Base-by-base conservation (phyloP, 202 grass and related monocot species). In the Carex sylvatica region DNA sequence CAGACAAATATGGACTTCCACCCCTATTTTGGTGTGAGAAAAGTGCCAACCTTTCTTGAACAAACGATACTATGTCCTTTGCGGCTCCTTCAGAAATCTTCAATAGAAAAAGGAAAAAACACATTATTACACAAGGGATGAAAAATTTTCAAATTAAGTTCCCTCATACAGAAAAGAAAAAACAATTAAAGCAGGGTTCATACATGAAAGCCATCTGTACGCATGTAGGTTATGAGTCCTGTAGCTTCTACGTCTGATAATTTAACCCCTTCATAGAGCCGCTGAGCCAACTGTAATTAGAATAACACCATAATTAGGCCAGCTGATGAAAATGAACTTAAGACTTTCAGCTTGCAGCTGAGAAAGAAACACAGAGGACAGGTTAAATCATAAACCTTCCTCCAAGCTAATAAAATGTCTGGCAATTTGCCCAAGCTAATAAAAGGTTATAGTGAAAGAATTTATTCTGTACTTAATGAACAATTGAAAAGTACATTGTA, bases 131-230 rank as follows among this genome's bases (percentile, higher is more conserved):
- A 26, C 58, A 51, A 46, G 60, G 14, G 9, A 31, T 46, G 10
- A 3, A 36, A n/a, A 65, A 35, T 15, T 33, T 47, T 76, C 58
- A 84, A 60, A 53, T 63, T 65, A 66, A 51, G 38, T 79, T 49
- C 83, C 82, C 36, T 9, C 24, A 79, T 66, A 85, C 8, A 80
- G 65, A 78, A 36, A 51, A 74, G 6, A 40, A 40, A 40, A 40
- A 30, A 59, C 82, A 30, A 85, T 69, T 24, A 26, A 9, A 65
- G 23, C 81, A 69, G 63, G 79, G 47, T 83, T 79, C 89, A 60
- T 87, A 99, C 96, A 93, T 95, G 83, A 81, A 93, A 88, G 54
- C 96, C 96, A 88, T 99, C 92, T 87, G 96, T 99, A 90, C 92
- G 90, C 74, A 95, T 90, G 81, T 98, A 95, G 6, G 96, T 98